Evolutionary conservation across 306 rosid genomes (phyloP).

Genomic region (Vigna angularis): DNA sequence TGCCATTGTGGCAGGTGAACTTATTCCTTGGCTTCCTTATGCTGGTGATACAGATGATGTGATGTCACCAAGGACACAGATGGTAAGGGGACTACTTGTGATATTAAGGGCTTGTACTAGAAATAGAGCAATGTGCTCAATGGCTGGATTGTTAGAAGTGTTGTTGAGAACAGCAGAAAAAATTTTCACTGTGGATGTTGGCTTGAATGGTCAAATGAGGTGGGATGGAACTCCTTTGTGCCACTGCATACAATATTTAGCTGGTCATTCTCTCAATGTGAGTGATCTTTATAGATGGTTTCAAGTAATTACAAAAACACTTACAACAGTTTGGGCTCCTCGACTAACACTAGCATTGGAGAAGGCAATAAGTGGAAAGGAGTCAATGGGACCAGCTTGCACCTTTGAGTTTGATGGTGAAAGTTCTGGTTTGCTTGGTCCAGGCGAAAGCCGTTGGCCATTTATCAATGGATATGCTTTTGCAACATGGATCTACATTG

Average conservation of each 20-base stretch:
- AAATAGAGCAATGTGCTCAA: conserved; percentile 97
- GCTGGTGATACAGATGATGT: conserved; percentile 65
- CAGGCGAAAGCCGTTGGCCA: conserved; percentile 99
- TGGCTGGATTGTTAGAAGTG: conserved; percentile 91
- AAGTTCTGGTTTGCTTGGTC: conserved; percentile 99
- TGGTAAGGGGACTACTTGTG: conserved; percentile 94
- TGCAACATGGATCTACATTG: conserved; percentile 99
- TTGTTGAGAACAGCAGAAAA: conserved; percentile 85
- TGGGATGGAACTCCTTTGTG: conserved; percentile 98
- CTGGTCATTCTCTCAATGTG: conserved; percentile 85
- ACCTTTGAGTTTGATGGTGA: conserved; percentile 99
- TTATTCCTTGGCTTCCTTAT: conserved; percentile 96
- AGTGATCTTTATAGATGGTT: conserved; percentile 84
- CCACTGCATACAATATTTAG: conserved; percentile 90
- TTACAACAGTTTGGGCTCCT: conserved; percentile 79
- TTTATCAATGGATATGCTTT: conserved; percentile 94
- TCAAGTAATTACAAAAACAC: conserved; percentile 75
- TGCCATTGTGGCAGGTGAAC: conserved; percentile 93
- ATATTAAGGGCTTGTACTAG: conserved; percentile 97
- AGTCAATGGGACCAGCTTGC: conserved; percentile 89
- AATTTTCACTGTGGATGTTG: conserved; percentile 68
- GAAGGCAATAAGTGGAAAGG: conserved; percentile 92
- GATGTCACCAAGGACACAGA: conserved; percentile 96
- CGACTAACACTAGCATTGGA: conserved; percentile 86
- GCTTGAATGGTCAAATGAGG: conserved; percentile 64